A percentile compares a stretch with the other conserved stretches of the same genome.
Evolutionary conservation across 2,329 filamentous ascomycete genomes (phyloP).

Genomic region (Cryphonectria japonica): DNA sequence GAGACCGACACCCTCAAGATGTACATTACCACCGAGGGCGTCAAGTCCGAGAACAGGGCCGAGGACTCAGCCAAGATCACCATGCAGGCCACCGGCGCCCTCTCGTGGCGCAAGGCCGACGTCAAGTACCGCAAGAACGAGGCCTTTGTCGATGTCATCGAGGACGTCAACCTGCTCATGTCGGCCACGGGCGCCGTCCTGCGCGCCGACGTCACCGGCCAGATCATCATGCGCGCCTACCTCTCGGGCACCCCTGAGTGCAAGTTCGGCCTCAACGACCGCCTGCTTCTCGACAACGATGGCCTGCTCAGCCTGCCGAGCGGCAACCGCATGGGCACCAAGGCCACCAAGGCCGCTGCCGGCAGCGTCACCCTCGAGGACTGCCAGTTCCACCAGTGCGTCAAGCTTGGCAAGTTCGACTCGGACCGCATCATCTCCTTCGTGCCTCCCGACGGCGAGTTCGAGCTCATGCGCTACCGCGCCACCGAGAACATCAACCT

Average conservation of each 20-base stretch:
- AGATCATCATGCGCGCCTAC: slow-evolving; percentile 98
- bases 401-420: slow-evolving; percentile 96
- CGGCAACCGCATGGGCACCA: slow-evolving; percentile 78
- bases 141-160: slow-evolving; percentile 98
- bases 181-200: slow-evolving; percentile 96
- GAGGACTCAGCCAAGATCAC: slow-evolving; percentile 98
- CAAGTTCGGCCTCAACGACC: slow-evolving; percentile 97
- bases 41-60: slow-evolving; percentile 84
- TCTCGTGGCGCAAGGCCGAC: slow-evolving; percentile 95
- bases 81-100: slow-evolving; percentile 96
- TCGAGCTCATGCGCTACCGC: slow-evolving; percentile 98
- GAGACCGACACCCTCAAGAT: slow-evolving; percentile 99
- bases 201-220: slow-evolving; percentile 92
- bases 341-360: slow-evolving; percentile 92
- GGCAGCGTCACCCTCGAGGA: slow-evolving; percentile 96
- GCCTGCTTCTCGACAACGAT: slow-evolving; percentile 83
- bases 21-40: slow-evolving; percentile 99
- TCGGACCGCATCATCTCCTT: slow-evolving; percentile 96
- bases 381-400: slow-evolving; percentile 98
- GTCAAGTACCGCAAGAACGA: slow-evolving; percentile 99
- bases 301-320: slow-evolving; percentile 67
- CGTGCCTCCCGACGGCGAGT: slow-evolving; percentile 94
- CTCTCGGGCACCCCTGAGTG: slow-evolving; percentile 95
- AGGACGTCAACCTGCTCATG: slow-evolving; percentile 98
- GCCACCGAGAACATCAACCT: slow-evolving; percentile 98